Evolutionary conservation across 768 basidiomycete species (phyloP).

Genomic region (Trametes maxima): DNA sequence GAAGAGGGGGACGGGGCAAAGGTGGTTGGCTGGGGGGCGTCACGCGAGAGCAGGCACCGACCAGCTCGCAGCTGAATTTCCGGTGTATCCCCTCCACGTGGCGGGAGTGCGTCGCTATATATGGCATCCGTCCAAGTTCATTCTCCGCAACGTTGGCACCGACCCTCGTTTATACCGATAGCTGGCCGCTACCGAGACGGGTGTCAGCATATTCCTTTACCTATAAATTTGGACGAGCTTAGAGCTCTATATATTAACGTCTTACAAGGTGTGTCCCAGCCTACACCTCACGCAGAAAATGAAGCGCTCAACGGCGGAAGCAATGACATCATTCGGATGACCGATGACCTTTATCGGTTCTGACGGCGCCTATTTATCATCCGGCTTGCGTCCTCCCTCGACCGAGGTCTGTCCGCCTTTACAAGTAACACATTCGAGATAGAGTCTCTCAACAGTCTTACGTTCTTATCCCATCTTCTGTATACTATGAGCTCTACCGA

Average conservation of each 20-base stretch:
- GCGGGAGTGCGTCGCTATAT: background rate
- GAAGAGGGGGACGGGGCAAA: constrained; percentile 2
- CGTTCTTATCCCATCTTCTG: background rate
- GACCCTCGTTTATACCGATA: background rate
- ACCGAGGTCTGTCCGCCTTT: too few species aligned
- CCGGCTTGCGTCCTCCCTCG: background rate
- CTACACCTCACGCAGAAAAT: too few species aligned
- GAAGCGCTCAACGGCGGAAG: background rate
- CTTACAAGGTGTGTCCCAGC: too few species aligned
- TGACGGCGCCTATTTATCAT: constrained; percentile 8
- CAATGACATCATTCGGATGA: background rate
- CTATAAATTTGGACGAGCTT: too few species aligned
- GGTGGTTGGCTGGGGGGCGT: constrained; percentile 4
- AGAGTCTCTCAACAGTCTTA: background rate
- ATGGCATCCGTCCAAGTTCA: background rate
- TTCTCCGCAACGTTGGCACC: background rate
- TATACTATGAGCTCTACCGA: background rate
- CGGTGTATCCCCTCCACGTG: constrained; percentile 9
- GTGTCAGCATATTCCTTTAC: too few species aligned
- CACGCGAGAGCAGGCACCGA: constrained; percentile 8
- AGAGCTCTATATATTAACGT: too few species aligned
- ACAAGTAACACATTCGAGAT: background rate
- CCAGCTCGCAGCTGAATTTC: constrained; percentile 6
- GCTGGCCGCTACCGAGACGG: too few species aligned
- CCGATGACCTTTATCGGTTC: background rate